Percentiles rank a stretch among this genome's conserved stretches.
phyloP scores from a whole-genome alignment of 768 basidiomycete species.

The Hebeloma cylindrosporum region DNA sequence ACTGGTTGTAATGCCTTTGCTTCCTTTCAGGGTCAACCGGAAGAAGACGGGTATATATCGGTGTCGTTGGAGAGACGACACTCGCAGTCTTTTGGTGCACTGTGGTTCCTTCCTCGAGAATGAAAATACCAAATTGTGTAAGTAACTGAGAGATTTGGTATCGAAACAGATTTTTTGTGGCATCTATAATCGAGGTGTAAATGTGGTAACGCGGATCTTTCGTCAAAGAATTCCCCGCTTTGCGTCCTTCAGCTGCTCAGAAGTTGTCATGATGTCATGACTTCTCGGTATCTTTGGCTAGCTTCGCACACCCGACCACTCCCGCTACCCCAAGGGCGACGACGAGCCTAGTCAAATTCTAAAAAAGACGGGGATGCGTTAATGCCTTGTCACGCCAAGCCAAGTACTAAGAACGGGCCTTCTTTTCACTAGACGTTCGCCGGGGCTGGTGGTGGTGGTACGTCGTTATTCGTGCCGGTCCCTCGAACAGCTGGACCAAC shows the following conservation, averaged over 20 bases:
- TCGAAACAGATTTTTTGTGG: too few species aligned
- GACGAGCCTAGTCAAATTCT: constrained; percentile 11
- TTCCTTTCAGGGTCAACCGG: constrained; percentile 27
- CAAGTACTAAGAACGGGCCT: constrained; percentile 15
- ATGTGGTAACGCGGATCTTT: too few species aligned
- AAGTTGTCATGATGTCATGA: constrained; percentile 5
- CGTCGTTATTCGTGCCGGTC: constrained; percentile 40
- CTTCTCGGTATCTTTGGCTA: constrained; percentile 15
- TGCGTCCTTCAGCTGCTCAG: too few species aligned
- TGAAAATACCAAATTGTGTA: too few species aligned
- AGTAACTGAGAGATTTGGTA: too few species aligned
- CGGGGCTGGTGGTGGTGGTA: constrained; percentile 31
- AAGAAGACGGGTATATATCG: constrained; percentile 13
- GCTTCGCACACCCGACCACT: constrained; percentile 19
- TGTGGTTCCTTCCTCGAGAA: constrained; percentile 42
- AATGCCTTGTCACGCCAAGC: not conserved
- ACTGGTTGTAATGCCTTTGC: not conserved
- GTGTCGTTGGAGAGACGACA: constrained; percentile 34
- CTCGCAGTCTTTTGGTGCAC: constrained; percentile 24
- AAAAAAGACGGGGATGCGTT: not conserved
- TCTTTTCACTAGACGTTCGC: constrained; percentile 17
- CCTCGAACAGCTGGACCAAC: constrained; percentile 42
- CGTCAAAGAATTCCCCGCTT: too few species aligned
- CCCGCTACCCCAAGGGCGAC: constrained; percentile 19
- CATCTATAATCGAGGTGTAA: too few species aligned